phyloP scores from a whole-genome alignment of 75 land plant genomes.

The Pseudotsuga menziesii region DNA sequence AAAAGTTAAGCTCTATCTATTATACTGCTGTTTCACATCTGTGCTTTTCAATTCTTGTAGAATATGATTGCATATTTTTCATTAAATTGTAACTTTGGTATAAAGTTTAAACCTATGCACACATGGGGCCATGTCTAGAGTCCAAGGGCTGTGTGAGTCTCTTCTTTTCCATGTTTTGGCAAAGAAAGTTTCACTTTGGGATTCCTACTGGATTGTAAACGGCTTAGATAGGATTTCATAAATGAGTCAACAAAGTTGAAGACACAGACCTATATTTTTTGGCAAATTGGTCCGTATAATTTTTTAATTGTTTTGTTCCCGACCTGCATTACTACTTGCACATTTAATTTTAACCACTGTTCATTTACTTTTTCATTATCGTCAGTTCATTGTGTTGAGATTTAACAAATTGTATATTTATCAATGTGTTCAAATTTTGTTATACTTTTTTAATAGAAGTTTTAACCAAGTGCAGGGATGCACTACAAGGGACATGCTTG shows the following conservation, averaged over 20 bases:
- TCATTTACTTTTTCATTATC: neutral
- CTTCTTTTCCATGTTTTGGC: neutral
- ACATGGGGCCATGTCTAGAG: neutral
- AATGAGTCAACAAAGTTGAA: neutral
- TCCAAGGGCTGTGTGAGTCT: neutral
- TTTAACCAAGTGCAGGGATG: neutral
- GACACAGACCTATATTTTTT: neutral
- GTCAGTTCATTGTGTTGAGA: neutral
- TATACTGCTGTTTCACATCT: neutral
- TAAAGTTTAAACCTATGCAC: neutral
- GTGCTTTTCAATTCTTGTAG: neutral
- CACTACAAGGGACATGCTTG: slow-evolving; percentile 6
- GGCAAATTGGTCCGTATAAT: neutral
- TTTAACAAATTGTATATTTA: neutral
- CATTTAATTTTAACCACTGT: neutral
- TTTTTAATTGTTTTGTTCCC: neutral
- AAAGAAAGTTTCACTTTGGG: neutral
- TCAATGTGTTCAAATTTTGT: neutral
- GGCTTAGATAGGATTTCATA: neutral
- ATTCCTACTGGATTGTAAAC: neutral
- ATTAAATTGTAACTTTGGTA: neutral
- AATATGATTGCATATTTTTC: neutral
- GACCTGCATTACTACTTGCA: neutral
- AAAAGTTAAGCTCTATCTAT: too few species aligned
- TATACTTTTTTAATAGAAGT: too few species aligned